These are phyloP conservation scores for Penstemon newberryi DNA, from an alignment of 257 asterid genomes.

Conservation along the genomic window DNA sequence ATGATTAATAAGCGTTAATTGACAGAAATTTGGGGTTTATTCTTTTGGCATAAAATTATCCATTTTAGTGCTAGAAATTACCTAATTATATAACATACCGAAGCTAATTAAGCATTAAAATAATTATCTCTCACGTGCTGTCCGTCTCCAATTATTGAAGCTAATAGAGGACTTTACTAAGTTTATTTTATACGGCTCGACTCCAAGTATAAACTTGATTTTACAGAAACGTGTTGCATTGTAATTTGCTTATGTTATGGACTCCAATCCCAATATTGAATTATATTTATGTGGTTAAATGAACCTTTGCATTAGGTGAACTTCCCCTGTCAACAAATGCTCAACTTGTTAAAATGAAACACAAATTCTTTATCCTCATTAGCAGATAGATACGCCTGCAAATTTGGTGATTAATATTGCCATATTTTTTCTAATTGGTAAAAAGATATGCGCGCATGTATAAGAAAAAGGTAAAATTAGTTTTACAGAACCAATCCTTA, in stretches of 20 bases:
- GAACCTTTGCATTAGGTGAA: slow-evolving; percentile 25
- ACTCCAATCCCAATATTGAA: slow-evolving; percentile 25
- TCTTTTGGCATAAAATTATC: slow-evolving; percentile 21
- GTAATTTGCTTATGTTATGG: slow-evolving; percentile 4
- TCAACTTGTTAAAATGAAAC: background rate
- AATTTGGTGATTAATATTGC: too few relatives aligned
- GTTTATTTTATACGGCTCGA: slow-evolving; percentile 15
- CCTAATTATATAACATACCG: too few relatives aligned
- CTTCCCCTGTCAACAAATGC: background rate
- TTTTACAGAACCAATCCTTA: too few relatives aligned
- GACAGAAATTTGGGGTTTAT: too few relatives aligned
- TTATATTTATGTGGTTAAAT: background rate
- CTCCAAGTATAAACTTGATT: slow-evolving; percentile 21
- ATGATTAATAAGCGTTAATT: too few relatives aligned
- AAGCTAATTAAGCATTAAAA: background rate
- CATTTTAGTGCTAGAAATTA: slow-evolving; percentile 3
- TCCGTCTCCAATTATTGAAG: slow-evolving; percentile 41
- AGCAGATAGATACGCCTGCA: too few relatives aligned
- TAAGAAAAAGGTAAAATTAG: too few relatives aligned
- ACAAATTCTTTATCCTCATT: too few relatives aligned
- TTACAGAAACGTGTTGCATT: slow-evolving; percentile 27
- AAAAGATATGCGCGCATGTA: too few relatives aligned
- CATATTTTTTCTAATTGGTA: too few relatives aligned
- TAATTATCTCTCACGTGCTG: slow-evolving; percentile 34
- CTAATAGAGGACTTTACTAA: slow-evolving; percentile 1